Evolutionary conservation across 1,284 basidiomycete species (phyloP).

Genomic region (Microbotryum intermedium): DNA sequence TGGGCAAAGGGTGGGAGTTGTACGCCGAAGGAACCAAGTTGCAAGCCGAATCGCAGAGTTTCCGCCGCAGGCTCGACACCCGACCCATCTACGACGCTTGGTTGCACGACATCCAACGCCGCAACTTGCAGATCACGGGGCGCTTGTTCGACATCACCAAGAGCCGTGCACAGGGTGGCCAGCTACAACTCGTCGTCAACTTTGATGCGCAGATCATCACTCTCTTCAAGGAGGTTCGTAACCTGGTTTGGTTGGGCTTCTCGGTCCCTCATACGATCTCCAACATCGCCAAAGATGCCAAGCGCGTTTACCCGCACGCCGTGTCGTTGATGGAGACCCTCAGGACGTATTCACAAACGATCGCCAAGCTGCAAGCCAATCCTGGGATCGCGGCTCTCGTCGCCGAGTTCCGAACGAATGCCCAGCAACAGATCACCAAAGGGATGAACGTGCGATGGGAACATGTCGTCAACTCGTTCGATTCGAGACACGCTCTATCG

Average conservation of each 20-base stretch:
- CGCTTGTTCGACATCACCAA: slow-evolving; percentile 92
- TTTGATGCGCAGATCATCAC: slow-evolving; percentile 98
- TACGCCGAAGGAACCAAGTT: slow-evolving; percentile 99
- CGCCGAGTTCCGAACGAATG: slow-evolving; percentile 81
- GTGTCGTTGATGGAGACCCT: slow-evolving; percentile 98
- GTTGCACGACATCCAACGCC: slow-evolving; percentile 86
- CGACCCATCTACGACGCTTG: slow-evolving; percentile 90
- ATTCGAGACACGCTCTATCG: slow-evolving; percentile 45
- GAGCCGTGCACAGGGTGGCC: slow-evolving; percentile 50
- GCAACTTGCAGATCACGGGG: slow-evolving; percentile 84
- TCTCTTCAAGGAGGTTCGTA: slow-evolving; percentile 95
- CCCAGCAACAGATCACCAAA: slow-evolving; percentile 81
- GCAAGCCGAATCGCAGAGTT: slow-evolving; percentile 79
- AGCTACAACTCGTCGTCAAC: slow-evolving; percentile 81
- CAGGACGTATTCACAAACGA: slow-evolving; percentile 87
- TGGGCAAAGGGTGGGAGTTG: slow-evolving; percentile 96
- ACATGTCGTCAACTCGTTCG: slow-evolving; percentile 86
- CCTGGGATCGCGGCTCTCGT: slow-evolving; percentile 86
- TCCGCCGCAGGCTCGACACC: slow-evolving; percentile 92
- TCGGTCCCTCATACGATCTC: slow-evolving; percentile 88
- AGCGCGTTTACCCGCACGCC: slow-evolving; percentile 94
- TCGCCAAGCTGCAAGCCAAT: slow-evolving; percentile 78
- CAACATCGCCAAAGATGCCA: slow-evolving; percentile 96
- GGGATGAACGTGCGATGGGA: slow-evolving; percentile 95
- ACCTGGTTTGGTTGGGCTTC: slow-evolving; percentile 90